Evolutionary conservation across 495 filamentous ascomycete genomes (phyloP).

Genomic region (Viridothelium virens): DNA sequence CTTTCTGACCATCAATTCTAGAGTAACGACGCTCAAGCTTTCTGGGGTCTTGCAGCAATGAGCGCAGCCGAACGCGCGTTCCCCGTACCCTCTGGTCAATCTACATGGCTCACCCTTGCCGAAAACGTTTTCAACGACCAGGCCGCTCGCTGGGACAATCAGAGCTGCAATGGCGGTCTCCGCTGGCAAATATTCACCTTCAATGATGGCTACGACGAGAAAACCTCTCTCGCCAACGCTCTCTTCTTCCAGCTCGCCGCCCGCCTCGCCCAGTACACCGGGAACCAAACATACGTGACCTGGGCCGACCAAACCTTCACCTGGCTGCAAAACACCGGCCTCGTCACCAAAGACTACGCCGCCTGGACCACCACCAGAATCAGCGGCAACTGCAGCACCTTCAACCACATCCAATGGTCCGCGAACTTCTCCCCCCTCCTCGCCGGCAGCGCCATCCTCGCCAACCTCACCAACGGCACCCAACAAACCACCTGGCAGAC

Average conservation of each 20-base stretch:
- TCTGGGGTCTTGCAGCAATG: constrained; percentile 32
- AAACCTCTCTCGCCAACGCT: constrained; percentile 73
- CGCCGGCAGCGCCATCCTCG: constrained; percentile 20
- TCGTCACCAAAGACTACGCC: constrained; percentile 53
- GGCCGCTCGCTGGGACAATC: constrained; percentile 48
- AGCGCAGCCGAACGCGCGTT: constrained; percentile 31
- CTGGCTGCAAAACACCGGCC: constrained; percentile 56
- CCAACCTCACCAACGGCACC: constrained; percentile 28
- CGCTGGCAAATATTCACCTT: constrained; percentile 78
- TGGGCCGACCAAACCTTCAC: constrained; percentile 69
- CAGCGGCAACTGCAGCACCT: constrained; percentile 44
- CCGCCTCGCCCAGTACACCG: constrained; percentile 65
- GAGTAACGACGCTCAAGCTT: constrained; percentile 34
- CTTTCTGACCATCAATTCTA: not conserved
- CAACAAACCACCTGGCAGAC: constrained; percentile 2
- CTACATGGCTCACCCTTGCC: constrained; percentile 30
- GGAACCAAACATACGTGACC: constrained; percentile 68
- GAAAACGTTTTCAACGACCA: constrained; percentile 30
- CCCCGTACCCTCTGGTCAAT: constrained; percentile 16
- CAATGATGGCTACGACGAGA: constrained; percentile 74
- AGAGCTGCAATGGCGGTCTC: constrained; percentile 34
- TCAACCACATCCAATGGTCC: constrained; percentile 31
- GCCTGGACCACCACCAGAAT: constrained; percentile 60
- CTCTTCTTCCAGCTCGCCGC: constrained; percentile 75
- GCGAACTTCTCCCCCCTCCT: constrained; percentile 15